A percentile compares a stretch with the other conserved stretches of the same genome.
These are phyloP conservation scores for Perkinsus olseni DNA, from an alignment of 169 alveolate species.

Conservation along the genomic window DNA sequence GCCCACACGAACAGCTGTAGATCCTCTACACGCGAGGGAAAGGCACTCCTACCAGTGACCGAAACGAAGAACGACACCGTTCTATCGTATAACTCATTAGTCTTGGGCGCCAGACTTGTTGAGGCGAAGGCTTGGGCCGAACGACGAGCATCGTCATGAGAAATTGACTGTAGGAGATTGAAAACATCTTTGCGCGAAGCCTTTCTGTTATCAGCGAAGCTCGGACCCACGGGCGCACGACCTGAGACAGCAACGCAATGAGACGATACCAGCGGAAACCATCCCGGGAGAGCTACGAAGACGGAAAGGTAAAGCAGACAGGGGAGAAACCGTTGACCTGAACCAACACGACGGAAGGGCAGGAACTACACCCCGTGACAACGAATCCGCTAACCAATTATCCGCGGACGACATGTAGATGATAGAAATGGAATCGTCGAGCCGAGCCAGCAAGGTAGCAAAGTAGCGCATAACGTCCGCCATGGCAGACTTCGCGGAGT, in stretches of 20 bases:
- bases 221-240: too few relatives aligned
- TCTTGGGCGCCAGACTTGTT: background rate
- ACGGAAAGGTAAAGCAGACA: too few relatives aligned
- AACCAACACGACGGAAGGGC: background rate
- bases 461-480: background rate
- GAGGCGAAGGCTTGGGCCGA: background rate
- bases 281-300: too few relatives aligned
- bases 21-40: background rate
- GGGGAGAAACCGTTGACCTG: too few relatives aligned
- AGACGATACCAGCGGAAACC: too few relatives aligned
- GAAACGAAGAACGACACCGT: background rate
- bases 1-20: background rate
- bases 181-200: too few relatives aligned
- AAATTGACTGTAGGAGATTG: too few relatives aligned
- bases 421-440: background rate
- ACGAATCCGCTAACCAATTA: background rate
- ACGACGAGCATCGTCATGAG: too few relatives aligned
- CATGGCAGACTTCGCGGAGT: background rate
- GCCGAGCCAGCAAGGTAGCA: background rate
- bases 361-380: background rate
- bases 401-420: background rate
- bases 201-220: too few relatives aligned
- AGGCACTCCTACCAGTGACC: background rate
- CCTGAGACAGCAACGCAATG: too few relatives aligned
- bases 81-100: background rate